Evolutionary conservation across 1,139 yeast species (phyloP).

Genomic region (Magnusiomyces clavatus): DNA sequence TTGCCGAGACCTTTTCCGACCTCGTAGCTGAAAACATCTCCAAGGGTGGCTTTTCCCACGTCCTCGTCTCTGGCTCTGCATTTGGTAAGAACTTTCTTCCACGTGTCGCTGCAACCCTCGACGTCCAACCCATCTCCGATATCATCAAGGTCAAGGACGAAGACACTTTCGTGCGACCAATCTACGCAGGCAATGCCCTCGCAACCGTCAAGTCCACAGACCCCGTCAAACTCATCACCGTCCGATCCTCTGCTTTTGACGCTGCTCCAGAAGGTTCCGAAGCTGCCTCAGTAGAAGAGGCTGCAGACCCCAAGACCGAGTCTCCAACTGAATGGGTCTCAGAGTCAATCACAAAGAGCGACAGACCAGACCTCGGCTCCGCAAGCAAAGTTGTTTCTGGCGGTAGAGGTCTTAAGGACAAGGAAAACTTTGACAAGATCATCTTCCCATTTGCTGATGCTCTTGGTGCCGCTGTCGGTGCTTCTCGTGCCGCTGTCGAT

Average conservation of each 20-base stretch:
- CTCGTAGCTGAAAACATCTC: slow-evolving; percentile 36
- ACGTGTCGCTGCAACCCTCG: slow-evolving; percentile 75
- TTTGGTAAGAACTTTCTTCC: slow-evolving; percentile 85
- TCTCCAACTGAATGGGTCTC: slow-evolving; percentile 48
- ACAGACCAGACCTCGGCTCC: slow-evolving; percentile 85
- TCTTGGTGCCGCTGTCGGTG: slow-evolving; percentile 90
- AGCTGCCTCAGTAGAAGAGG: slow-evolving; percentile 46
- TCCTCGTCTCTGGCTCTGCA: slow-evolving; percentile 74
- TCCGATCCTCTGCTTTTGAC: slow-evolving; percentile 79
- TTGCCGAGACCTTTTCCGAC: slow-evolving; percentile 34
- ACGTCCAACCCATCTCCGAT: slow-evolving; percentile 83
- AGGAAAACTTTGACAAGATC: slow-evolving; percentile 73
- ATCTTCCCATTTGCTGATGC: slow-evolving; percentile 80
- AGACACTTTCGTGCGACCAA: slow-evolving; percentile 81
- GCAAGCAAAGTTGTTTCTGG: slow-evolving; percentile 82
- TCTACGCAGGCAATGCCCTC: slow-evolving; percentile 92
- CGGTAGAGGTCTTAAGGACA: slow-evolving; percentile 88
- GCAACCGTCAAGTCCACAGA: slow-evolving; percentile 74
- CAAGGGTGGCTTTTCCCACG: slow-evolving; percentile 51
- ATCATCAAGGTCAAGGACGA: slow-evolving; percentile 58
- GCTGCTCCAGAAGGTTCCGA: slow-evolving; percentile 40
- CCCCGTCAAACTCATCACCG: slow-evolving; percentile 56
- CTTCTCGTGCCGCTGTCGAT: slow-evolving; percentile 94
- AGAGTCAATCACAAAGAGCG: slow-evolving; percentile 66
- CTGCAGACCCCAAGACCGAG: slow-evolving; percentile 31